phyloP scores from a whole-genome alignment of 1,139 yeast species.

The Schwanniomyces etchellsii region DNA sequence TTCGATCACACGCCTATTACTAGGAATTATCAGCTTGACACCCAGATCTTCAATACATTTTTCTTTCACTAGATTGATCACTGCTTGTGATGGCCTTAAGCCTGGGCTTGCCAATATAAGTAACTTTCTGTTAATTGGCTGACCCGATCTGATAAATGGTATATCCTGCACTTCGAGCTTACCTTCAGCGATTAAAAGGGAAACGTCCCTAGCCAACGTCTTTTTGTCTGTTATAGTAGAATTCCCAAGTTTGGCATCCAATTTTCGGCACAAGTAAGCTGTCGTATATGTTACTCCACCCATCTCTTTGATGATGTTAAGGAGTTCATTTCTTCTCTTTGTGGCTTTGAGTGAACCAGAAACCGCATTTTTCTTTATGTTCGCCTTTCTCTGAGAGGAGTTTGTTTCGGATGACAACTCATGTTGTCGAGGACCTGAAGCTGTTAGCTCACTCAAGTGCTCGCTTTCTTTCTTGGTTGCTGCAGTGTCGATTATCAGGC shows the following conservation, averaged over 20 bases:
- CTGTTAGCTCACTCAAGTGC: neutral
- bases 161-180: constrained; percentile 25
- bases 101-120: constrained; percentile 24
- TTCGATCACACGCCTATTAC: constrained; percentile 22
- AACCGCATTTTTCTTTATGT: constrained; percentile 1
- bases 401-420: neutral
- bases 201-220: constrained; percentile 43
- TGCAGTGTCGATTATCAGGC: neutral
- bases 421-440: too few species aligned
- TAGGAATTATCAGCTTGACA: constrained; percentile 8
- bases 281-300: constrained; percentile 41
- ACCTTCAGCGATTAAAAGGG: constrained; percentile 16
- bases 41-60: constrained; percentile 24
- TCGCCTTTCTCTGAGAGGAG: constrained; percentile 3
- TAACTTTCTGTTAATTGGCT: constrained; percentile 25
- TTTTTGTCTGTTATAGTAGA: constrained; percentile 40
- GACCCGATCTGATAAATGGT: constrained; percentile 23
- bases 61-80: constrained; percentile 20
- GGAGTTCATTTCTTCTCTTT: constrained; percentile 28
- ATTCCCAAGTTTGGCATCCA: constrained; percentile 31
- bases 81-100: constrained; percentile 22
- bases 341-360: constrained; percentile 18
- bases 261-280: constrained; percentile 24
- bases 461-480: neutral
- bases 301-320: constrained; percentile 29